Percentiles rank a stretch among this genome's conserved stretches.
phyloP scores from a whole-genome alignment of 768 basidiomycete species.

The Trichaptum fuscoviolaceum region DNA sequence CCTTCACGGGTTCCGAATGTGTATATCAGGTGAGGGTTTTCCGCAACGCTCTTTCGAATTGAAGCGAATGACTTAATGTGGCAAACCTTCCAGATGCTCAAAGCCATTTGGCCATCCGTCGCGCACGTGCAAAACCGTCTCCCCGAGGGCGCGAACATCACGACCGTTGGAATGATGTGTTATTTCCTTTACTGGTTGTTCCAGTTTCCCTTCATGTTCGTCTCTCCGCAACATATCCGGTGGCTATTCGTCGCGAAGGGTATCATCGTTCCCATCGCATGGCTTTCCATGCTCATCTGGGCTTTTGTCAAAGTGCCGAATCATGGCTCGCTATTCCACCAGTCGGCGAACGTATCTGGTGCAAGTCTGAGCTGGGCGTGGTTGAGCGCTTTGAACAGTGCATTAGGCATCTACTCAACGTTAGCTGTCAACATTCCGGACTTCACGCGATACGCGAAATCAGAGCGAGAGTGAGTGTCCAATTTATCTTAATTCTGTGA shows the following conservation, averaged over 20 bases:
- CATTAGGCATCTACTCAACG: constrained; percentile 68
- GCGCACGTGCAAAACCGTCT: constrained; percentile 61
- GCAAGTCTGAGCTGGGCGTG: constrained; percentile 68
- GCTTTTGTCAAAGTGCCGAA: constrained; percentile 64
- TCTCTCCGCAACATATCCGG: constrained; percentile 74
- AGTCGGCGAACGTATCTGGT: constrained; percentile 48
- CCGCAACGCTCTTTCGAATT: neutral
- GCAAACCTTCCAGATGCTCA: constrained; percentile 45
- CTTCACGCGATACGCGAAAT: constrained; percentile 82
- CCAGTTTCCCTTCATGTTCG: constrained; percentile 68
- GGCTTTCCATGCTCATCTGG: constrained; percentile 76
- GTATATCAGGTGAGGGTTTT: constrained; percentile 47
- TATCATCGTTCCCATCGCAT: constrained; percentile 57
- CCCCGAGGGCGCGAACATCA: constrained; percentile 52
- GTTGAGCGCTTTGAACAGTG: constrained; percentile 71
- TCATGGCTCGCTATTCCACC: constrained; percentile 50
- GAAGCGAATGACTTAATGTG: neutral
- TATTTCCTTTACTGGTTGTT: constrained; percentile 77
- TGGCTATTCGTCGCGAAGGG: constrained; percentile 71
- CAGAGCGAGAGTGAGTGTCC: constrained; percentile 48
- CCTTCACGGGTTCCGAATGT: constrained; percentile 62
- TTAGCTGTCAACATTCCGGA: constrained; percentile 80
- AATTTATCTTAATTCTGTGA: neutral
- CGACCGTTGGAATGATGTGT: constrained; percentile 63
- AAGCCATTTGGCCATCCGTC: constrained; percentile 77